Evolutionary conservation across 2,329 filamentous ascomycete species (phyloP).

Genomic region (Xylaria sp.): DNA sequence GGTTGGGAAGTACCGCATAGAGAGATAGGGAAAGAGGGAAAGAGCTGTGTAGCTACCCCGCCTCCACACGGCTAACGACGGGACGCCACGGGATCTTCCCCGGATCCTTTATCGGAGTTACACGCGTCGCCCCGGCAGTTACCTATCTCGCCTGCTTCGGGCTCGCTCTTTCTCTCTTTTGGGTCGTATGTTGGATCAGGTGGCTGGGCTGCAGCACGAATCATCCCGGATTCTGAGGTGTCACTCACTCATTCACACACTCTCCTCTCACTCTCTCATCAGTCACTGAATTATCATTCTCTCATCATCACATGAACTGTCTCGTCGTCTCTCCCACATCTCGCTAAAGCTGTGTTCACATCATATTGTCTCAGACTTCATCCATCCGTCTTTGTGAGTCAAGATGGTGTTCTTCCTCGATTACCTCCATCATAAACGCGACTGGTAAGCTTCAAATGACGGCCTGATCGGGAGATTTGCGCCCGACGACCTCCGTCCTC

Average conservation of each 20-base stretch:
- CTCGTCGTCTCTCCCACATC: background rate
- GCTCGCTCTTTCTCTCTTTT: background rate
- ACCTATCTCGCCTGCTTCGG: background rate
- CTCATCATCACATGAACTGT: background rate
- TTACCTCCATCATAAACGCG: slow-evolving; percentile 65
- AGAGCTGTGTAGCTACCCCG: background rate
- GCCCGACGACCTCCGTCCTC: background rate
- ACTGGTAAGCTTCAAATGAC: slow-evolving; percentile 52
- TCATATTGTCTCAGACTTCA: background rate
- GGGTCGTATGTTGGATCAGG: background rate
- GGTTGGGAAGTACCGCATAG: background rate
- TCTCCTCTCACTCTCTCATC: background rate
- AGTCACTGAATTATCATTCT: background rate
- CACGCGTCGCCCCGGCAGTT: background rate
- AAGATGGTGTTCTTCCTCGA: slow-evolving; percentile 41
- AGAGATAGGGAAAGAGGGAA: background rate
- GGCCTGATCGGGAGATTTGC: background rate
- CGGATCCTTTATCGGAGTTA: background rate
- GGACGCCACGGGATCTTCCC: background rate
- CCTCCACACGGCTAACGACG: background rate
- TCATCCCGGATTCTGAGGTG: background rate
- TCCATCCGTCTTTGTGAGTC: background rate
- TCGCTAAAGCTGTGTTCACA: background rate
- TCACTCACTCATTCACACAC: background rate
- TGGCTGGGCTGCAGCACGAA: background rate